A percentile compares a stretch with the other conserved stretches of the same genome.
Evolutionary conservation across 768 basidiomycete genomes (phyloP).

Genomic region (Zangia roseola): DNA sequence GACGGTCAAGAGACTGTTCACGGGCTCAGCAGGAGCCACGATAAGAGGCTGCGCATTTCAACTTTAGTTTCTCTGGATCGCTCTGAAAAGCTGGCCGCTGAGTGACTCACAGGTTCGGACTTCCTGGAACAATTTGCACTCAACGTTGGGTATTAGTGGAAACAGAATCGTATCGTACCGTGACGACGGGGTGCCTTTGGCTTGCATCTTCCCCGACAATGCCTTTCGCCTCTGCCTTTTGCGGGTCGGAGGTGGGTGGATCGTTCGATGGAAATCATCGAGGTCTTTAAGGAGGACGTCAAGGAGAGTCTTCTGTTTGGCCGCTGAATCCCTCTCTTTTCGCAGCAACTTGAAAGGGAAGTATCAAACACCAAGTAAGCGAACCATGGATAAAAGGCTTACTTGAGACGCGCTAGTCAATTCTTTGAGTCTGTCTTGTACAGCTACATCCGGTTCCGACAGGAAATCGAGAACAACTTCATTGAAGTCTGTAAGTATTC

Average conservation of each 20-base stretch:
- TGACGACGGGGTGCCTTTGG: not conserved
- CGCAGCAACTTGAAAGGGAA: slow-evolving; percentile 9
- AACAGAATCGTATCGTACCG: slow-evolving; percentile 1
- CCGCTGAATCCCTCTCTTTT: slow-evolving; percentile 6
- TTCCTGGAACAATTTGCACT: slow-evolving; percentile 1
- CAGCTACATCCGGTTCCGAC: slow-evolving; percentile 4
- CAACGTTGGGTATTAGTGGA: not conserved
- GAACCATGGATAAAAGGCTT: not conserved
- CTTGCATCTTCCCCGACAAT: not conserved
- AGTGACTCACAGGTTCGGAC: slow-evolving; percentile 6
- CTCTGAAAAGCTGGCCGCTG: not conserved
- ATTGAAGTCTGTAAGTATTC: slow-evolving; percentile 19
- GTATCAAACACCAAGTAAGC: not conserved
- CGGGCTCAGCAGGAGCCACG: not conserved
- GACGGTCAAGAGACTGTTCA: slow-evolving; percentile 1
- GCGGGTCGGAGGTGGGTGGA: not conserved
- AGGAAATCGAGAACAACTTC: slow-evolving; percentile 21
- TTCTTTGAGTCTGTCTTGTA: slow-evolving; percentile 16
- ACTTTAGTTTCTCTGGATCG: not conserved
- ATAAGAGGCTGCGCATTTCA: not conserved
- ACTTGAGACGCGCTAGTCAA: slow-evolving; percentile 10
- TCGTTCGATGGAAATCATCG: slow-evolving; percentile 1
- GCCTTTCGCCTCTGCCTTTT: not conserved
- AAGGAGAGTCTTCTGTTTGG: slow-evolving; percentile 11
- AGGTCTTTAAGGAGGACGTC: slow-evolving; percentile 9